Evolutionary conservation across 768 basidiomycete genomes (phyloP), one percentile per base, ranked within the genome.

Genomic region (Dentipellis fragilis): DNA sequence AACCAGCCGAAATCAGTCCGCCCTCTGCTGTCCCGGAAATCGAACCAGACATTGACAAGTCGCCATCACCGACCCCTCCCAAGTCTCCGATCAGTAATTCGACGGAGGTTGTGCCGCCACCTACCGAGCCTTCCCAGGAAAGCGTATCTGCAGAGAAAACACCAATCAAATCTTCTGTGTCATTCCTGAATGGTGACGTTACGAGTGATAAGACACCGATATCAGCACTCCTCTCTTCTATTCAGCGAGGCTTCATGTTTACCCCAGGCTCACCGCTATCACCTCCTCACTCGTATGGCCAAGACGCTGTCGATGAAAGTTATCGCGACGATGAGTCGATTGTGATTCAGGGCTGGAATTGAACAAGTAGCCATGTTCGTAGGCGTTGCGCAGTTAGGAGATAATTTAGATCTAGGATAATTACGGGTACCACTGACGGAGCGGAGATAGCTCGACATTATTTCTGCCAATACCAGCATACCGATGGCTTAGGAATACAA

Each of bases 141-240:
- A 49, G 11, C 48, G 7, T 22, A 38, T 34, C 34, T 35, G 51
- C 29, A 35, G 37, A 10, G n/a, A n/a, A 35, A 16, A 40, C 52
- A 22, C 52, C 52, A 7, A 38, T 45, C 9, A 53, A 19, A 6
- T 29, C 29, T 29, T 51, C 50, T 14, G 16, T 35, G 38, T 17
- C 12, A n/a, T 10, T 38, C 10, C 9, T 36, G 10, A 38, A 55
- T 23, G 47, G 52, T 5, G 14, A 38, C 6, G 16, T 6, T 10
- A 40, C 9, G 22, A 35, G 52, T 9, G 40, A 39, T 34, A 54
- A 70, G 58, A 87, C 85, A 34, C 85, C 85, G 2, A 87, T 45
- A 3, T 45, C 42, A 45, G n/a, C 19, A 16, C 17, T 42, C 4
- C 42, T 45, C 42, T 45, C 42, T 17, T 45, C 42, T 17, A 45